Conservation (phyloP, 345 rosid genomes). For the Fremontodendron californicum region DNA sequence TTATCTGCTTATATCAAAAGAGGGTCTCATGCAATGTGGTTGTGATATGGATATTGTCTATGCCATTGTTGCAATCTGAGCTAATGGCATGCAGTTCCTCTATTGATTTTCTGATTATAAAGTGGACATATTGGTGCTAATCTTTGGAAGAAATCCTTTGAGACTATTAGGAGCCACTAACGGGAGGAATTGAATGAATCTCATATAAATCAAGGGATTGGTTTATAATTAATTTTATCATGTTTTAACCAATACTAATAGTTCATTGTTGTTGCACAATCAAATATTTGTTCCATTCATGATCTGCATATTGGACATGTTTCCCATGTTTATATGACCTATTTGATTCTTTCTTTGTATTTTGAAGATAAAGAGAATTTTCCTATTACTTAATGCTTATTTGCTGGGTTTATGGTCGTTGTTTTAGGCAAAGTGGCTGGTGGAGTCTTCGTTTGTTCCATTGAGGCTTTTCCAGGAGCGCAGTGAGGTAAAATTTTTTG, state of each 20-base stretch:
- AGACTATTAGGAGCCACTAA: not conserved
- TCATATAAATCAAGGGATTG: not conserved
- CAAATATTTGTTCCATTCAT: not conserved
- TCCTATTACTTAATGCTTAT: not conserved
- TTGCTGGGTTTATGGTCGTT: not conserved
- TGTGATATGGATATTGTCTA: too few species aligned
- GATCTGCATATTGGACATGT: not conserved
- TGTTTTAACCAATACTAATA: too few species aligned
- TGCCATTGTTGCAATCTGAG: too few species aligned
- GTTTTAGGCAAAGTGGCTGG: constrained; percentile 87
- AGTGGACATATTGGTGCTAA: too few species aligned
- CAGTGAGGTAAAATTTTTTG: constrained; percentile 57
- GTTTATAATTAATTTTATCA: not conserved
- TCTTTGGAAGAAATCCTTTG: too few species aligned
- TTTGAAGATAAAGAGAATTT: not conserved
- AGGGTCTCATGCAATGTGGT: too few species aligned
- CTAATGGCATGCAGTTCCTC: too few species aligned
- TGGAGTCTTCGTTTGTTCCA: constrained; percentile 80
- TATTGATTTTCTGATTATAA: too few species aligned
- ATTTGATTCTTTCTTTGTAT: not conserved
- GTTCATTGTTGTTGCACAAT: not conserved
- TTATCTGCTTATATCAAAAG: too few species aligned
- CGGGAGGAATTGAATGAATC: not conserved
- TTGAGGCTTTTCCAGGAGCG: constrained; percentile 93
- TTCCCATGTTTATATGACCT: not conserved